phyloP scores from a whole-genome alignment of 192 early-diverging fungal species.

The Dispira simplex region DNA sequence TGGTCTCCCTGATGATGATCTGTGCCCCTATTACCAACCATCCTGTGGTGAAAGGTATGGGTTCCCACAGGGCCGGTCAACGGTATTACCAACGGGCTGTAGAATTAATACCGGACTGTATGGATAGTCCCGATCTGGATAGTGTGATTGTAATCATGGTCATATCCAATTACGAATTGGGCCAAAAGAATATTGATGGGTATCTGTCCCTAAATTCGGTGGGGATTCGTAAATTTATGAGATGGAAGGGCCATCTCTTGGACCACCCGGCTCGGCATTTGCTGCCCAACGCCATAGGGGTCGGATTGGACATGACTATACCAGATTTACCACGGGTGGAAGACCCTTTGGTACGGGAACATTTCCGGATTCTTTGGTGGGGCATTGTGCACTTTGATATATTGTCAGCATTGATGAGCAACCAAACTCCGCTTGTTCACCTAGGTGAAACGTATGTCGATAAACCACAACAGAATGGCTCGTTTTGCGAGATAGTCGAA shows the following conservation, averaged over 20 bases:
- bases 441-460: background rate
- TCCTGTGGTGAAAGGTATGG: background rate
- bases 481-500: background rate
- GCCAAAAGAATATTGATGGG: background rate
- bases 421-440: background rate
- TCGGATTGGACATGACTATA: background rate
- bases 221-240: background rate
- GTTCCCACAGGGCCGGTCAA: background rate
- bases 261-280: constrained; percentile 3
- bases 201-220: background rate
- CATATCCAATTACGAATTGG: constrained; percentile 4
- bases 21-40: background rate
- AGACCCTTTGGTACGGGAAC: constrained; percentile 5
- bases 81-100: background rate
- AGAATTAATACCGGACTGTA: background rate
- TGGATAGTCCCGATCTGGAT: background rate
- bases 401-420: background rate
- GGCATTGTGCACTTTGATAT: background rate
- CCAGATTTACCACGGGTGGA: background rate
- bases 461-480: background rate
- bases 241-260: background rate
- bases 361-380: constrained; percentile 7
- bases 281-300: background rate
- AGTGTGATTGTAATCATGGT: background rate
- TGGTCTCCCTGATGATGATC: background rate